Conservation (phyloP, 345 rosid species). For the Limnanthes douglasii region DNA sequence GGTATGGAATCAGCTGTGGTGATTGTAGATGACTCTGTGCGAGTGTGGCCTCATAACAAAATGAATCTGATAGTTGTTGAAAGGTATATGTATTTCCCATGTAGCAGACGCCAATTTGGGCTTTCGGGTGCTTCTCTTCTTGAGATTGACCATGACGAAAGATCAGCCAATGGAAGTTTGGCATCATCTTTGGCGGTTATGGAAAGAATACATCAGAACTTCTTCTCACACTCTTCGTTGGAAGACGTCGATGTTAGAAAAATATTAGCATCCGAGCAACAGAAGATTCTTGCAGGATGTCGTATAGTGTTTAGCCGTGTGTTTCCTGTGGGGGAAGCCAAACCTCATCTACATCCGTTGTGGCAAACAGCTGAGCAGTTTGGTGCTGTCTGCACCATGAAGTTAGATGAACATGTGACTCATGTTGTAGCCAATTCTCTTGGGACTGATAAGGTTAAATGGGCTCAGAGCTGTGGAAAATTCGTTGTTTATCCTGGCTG, state of each 20-base stretch:
- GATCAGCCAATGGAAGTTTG: conserved; percentile 93
- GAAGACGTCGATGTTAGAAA: conserved; percentile 86
- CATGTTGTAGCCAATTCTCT: conserved; percentile 94
- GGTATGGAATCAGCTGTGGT: conserved; percentile 98
- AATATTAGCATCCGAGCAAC: conserved; percentile 76
- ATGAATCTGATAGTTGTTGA: conserved; percentile 88
- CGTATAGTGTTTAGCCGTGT: conserved; percentile 85
- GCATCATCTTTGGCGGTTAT: conserved; percentile 91
- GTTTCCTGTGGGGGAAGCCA: conserved; percentile 86
- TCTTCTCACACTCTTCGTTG: conserved; percentile 53
- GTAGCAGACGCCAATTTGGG: conserved; percentile 97
- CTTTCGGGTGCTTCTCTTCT: conserved; percentile 96
- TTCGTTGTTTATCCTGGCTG: conserved; percentile 94
- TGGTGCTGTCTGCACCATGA: conserved; percentile 89
- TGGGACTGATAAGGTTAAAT: conserved; percentile 97
- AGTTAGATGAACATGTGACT: conserved; percentile 81
- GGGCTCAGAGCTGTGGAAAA: conserved; percentile 71
- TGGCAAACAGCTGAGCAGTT: conserved; percentile 99
- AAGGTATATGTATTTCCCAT: conserved; percentile 96
- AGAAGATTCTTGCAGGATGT: conserved; percentile 76
- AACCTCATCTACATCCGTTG: conserved; percentile 83
- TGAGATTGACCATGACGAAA: conserved; percentile 92
- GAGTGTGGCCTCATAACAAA: conserved; percentile 96
- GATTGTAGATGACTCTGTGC: conserved; percentile 88
- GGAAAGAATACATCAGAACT: conserved; percentile 62